Base-by-base conservation (phyloP, 2,329 filamentous ascomycete genomes). In the Boeremia exigua region DNA sequence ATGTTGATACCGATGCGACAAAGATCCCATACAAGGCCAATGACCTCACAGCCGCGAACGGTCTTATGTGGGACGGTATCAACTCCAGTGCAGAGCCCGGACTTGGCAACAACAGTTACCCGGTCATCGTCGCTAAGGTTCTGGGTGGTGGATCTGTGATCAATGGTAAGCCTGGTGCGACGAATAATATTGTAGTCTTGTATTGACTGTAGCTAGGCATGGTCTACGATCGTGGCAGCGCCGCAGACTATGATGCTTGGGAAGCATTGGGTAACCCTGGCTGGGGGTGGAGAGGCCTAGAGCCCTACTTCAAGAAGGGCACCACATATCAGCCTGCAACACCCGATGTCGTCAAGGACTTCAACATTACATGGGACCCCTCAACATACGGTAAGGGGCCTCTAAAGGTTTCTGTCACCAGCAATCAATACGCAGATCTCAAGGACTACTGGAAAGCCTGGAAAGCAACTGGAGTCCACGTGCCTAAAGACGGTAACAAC, bases 181-280 rank as follows among this genome's bases (percentile, higher is more conserved):
- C 15, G 2, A 17, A 3, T 12, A 9, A 3, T 10, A 4, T 11
- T 5, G 1, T 5, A 4, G 8, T 5, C 4, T 9, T 11, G 2
- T 37, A n/a, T 12, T 37, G 14, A 37, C 14, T 1, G 17, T 12
- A 19, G 15, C 7, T 12, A 37, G 34, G 34, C 19, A 74, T 77
- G 72, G 63, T 70, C 15, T 76, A 74, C 48, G 68, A 70, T 39
- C 63, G 75, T 23, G 75, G 68, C 10, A 62, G 58, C 17, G 60
- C 65, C 23, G 70, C 59, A 19, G 74, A 76, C 44, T 77, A 75
- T 49, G 81, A 87, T 70, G 78, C 78, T 1, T 88, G 85, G 85
- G 80, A 79, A 48, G 72, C 76, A 29, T 70, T 88, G 15, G 85
- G 85, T 1, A 88, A 87, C 62, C 54, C 70, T 1, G 85, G 83